Evolutionary conservation across 208 protist genomes (phyloP).

Genomic region (Leishmania lainsoni): DNA sequence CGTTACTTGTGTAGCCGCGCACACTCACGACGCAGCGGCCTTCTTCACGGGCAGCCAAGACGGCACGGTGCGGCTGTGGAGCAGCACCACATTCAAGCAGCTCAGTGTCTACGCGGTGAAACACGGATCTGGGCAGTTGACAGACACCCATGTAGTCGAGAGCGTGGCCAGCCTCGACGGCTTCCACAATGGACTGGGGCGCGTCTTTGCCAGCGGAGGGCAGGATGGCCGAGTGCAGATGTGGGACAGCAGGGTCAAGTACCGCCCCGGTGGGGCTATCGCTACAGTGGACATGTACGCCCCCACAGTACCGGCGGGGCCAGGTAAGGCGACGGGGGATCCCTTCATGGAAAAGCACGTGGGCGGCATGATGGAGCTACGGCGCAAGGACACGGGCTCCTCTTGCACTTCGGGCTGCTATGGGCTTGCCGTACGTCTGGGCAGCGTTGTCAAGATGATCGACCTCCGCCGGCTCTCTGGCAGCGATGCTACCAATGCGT

Average conservation of each 20-base stretch:
- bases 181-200: slow-evolving; percentile 25
- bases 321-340: background rate
- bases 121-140: slow-evolving; percentile 74
- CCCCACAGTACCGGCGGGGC: background rate
- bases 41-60: slow-evolving; percentile 78
- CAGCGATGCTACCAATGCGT: background rate
- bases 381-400: background rate
- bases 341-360: slow-evolving; percentile 59
- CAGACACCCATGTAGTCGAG: slow-evolving; percentile 74
- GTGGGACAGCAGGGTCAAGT: slow-evolving; percentile 74
- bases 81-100: slow-evolving; percentile 41
- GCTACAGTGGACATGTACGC: slow-evolving; percentile 51
- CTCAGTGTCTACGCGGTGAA: slow-evolving; percentile 65
- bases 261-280: slow-evolving; percentile 61
- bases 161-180: slow-evolving; percentile 38
- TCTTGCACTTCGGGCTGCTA: background rate
- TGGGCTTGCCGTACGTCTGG: slow-evolving; percentile 55
- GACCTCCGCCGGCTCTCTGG: slow-evolving; percentile 48
- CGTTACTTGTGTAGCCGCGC: slow-evolving; percentile 60
- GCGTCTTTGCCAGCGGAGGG: slow-evolving; percentile 68
- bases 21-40: slow-evolving; percentile 29
- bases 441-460: slow-evolving; percentile 40
- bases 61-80: slow-evolving; percentile 77
- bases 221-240: slow-evolving; percentile 74
- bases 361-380: slow-evolving; percentile 65